Conservation (phyloP, 768 basidiomycete genomes). For the Hygrocybe punicea region DNA sequence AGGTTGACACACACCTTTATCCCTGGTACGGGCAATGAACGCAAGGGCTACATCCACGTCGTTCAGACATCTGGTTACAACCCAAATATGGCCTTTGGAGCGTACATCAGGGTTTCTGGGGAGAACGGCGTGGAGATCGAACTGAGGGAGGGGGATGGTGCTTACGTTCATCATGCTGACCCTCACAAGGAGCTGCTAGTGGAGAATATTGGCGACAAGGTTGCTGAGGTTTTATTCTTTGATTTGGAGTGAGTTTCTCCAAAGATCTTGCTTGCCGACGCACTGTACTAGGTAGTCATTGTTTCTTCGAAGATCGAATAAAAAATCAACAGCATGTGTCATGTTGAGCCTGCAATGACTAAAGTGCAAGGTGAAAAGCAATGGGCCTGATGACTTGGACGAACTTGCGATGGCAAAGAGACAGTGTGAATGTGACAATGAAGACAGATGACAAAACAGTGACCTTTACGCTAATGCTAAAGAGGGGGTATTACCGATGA, state of each 20-base stretch:
- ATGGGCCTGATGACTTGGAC: too few species aligned
- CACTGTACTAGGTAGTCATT: too few species aligned
- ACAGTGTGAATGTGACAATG: too few species aligned
- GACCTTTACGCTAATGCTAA: too few species aligned
- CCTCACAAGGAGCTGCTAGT: constrained; percentile 39
- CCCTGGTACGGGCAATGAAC: constrained; percentile 22
- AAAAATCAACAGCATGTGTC: too few species aligned
- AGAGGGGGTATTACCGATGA: too few species aligned
- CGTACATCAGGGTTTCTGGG: constrained; percentile 49
- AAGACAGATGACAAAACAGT: too few species aligned
- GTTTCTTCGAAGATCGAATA: too few species aligned
- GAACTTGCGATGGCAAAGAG: too few species aligned
- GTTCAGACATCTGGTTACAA: constrained; percentile 85
- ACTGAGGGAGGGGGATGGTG: constrained; percentile 84
- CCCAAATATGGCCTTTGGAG: constrained; percentile 51
- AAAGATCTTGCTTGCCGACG: too few species aligned
- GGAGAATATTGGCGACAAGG: constrained; percentile 61
- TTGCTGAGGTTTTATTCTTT: constrained; percentile 77
- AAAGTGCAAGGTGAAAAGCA: too few species aligned
- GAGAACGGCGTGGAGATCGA: constrained; percentile 43
- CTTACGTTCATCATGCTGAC: constrained; percentile 58
- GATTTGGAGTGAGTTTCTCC: constrained; percentile 54
- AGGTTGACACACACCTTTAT: constrained; percentile 9
- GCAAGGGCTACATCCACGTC: constrained; percentile 80
- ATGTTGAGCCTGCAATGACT: too few species aligned